Base-by-base conservation (phyloP, 2,329 filamentous ascomycete genomes). In the Cadophora luteo-olivacea region DNA sequence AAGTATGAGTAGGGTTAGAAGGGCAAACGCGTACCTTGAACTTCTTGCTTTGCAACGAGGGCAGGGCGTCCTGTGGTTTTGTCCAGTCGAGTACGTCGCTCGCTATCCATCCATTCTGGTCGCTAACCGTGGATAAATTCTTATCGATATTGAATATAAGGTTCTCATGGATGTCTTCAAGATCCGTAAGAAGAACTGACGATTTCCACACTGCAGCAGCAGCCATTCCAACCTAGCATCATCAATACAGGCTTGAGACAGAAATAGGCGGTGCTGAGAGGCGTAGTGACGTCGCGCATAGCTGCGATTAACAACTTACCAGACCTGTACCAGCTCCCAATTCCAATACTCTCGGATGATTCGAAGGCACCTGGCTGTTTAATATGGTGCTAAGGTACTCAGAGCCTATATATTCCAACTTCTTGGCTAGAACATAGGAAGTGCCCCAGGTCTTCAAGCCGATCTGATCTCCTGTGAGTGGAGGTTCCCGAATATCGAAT, bases 401-500 rank as follows among this genome's bases (percentile, higher is more conserved):
- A 2, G 45, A 63, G 79, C 82, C 54, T 78, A 79, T 8, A 77
- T 80, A 49, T 24, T 82, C 82, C 32, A 98, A 85, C 29, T 92
- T 88, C 73, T 88, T 91, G 0, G 95, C 91, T 4, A 98, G 88
- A 1, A 97, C 86, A 76, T 94, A 97, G 0, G 94, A 95, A 0
- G 94, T 95, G 0, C 92, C 93, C 65, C 65, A 67, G 3, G 96
- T 99, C 80, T 99, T 98, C 78, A 97, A 85, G 1, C 96, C 96
- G 22, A 98, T 84, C 68, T 92, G 92, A 79, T 97, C 95, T 7
- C 92, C 92, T 0, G 93, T 97, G 66, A 98, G 83, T 0, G 94
- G 90, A 1, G 96, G 96, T 78, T 99, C 96, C 67, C 93, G 87
- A 49, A 99, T 88, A 45, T 86, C 85, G 62, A 99, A 82, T 57